phyloP scores from a whole-genome alignment of 768 basidiomycete species.

The Lactifluus subvellereus region DNA sequence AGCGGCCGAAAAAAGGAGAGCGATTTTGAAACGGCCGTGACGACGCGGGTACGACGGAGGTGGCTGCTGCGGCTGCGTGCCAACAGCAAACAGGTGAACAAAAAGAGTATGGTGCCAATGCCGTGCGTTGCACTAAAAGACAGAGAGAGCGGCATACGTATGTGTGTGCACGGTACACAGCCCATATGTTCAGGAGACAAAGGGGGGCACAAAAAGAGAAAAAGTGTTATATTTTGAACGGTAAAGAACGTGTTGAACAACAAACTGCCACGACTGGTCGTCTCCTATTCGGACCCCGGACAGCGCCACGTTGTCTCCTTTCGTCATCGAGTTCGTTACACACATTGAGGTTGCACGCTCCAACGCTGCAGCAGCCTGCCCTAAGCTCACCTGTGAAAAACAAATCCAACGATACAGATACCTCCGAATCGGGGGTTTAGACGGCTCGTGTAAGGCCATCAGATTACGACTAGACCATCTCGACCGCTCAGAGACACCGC shows the following conservation, averaged over 20 bases:
- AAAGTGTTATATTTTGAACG: constrained; percentile 6
- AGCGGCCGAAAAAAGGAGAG: constrained; percentile 17
- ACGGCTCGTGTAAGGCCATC: no score
- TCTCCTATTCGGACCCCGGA: constrained; percentile 4
- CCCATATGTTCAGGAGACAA: background rate
- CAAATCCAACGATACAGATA: no score
- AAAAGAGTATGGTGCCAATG: constrained; percentile 2
- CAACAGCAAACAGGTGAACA: constrained; percentile 14
- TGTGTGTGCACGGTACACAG: constrained; percentile 3
- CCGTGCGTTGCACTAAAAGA: background rate
- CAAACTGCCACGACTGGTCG: background rate
- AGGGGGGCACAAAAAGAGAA: constrained; percentile 1
- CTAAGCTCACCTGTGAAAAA: background rate
- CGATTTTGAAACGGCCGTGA: constrained; percentile 9
- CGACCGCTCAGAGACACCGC: background rate
- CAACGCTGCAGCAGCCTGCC: background rate
- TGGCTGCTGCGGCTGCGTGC: constrained; percentile 7
- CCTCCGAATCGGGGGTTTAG: background rate
- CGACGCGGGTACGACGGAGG: background rate
- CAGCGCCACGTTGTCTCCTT: background rate
- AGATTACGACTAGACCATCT: background rate
- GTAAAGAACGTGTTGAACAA: constrained; percentile 10
- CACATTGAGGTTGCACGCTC: no score
- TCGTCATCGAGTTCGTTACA: background rate
- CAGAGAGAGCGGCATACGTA: background rate